A percentile compares a stretch with the other conserved stretches of the same genome.
phyloP scores from a whole-genome alignment of 495 filamentous ascomycete genomes.

The Aspergillus biplanus region DNA sequence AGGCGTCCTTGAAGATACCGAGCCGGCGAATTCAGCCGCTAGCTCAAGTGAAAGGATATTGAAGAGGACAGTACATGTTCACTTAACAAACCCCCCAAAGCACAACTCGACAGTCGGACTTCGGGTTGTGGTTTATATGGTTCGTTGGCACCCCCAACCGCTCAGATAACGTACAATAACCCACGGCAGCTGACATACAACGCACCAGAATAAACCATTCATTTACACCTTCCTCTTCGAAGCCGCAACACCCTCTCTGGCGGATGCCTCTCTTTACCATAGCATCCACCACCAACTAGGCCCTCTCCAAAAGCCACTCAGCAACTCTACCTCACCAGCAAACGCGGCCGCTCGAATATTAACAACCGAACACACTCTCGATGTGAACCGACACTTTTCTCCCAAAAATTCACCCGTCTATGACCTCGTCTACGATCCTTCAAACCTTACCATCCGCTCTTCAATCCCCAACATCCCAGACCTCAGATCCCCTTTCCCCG shows the following conservation, averaged over 20 bases:
- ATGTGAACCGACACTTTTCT: constrained; percentile 34
- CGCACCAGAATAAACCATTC: constrained; percentile 72
- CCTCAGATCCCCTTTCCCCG: constrained; percentile 35
- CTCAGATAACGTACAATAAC: background rate
- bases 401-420: constrained; percentile 60
- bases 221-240: constrained; percentile 90
- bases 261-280: constrained; percentile 72
- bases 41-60: constrained; percentile 46
- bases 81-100: constrained; percentile 24
- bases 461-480: constrained; percentile 91
- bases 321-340: constrained; percentile 63
- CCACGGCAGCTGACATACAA: constrained; percentile 3
- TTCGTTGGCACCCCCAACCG: constrained; percentile 31
- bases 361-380: constrained; percentile 30
- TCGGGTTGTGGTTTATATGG: constrained; percentile 72
- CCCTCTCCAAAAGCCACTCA: constrained; percentile 73
- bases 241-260: constrained; percentile 65
- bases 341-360: constrained; percentile 54
- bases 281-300: constrained; percentile 80
- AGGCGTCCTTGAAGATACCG: constrained; percentile 30
- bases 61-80: constrained; percentile 55
- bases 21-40: constrained; percentile 24
- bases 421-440: constrained; percentile 85
- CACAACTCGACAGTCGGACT: constrained; percentile 48
- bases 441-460: constrained; percentile 73